Conservation (phyloP, 805 yeast genomes). For the Starmerella floricola region DNA sequence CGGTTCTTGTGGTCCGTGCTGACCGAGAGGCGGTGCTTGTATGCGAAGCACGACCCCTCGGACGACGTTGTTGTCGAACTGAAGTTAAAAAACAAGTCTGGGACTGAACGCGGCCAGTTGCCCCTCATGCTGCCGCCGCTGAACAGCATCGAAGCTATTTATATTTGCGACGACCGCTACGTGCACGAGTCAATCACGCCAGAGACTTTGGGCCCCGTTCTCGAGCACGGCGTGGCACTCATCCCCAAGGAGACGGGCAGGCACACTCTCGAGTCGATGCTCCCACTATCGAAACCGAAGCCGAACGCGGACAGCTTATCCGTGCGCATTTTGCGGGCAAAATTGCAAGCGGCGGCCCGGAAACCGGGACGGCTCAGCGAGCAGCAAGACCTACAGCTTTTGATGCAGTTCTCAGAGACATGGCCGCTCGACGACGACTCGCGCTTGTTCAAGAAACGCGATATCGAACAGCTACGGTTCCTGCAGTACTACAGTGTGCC, state of each 20-base stretch:
- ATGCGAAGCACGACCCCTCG: constrained; percentile 56
- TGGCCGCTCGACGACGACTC: constrained; percentile 2
- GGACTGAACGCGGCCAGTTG: not conserved
- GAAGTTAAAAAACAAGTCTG: constrained; percentile 14
- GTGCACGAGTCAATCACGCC: not conserved
- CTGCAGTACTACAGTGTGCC: constrained; percentile 4
- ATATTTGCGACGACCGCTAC: constrained; percentile 6
- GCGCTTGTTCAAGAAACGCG: constrained; percentile 4
- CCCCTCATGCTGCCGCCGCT: constrained; percentile 15
- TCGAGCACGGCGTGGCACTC: constrained; percentile 4
- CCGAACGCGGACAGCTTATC: not conserved
- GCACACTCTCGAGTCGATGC: constrained; percentile 5
- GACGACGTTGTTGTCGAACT: constrained; percentile 38
- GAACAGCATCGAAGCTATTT: not conserved
- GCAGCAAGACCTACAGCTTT: constrained; percentile 1
- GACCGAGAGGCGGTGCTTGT: constrained; percentile 68
- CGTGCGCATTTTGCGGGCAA: not conserved
- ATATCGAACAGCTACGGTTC: constrained; percentile 7
- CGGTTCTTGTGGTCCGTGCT: constrained; percentile 86
- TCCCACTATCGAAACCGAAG: not conserved
- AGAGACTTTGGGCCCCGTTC: not conserved
- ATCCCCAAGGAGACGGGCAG: not conserved
- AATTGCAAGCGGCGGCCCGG: constrained; percentile 4
- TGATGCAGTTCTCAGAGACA: constrained; percentile 7
- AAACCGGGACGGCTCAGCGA: constrained; percentile 1